phyloP scores from a whole-genome alignment of 75 land plant species.

The Azolla pinnata region DNA sequence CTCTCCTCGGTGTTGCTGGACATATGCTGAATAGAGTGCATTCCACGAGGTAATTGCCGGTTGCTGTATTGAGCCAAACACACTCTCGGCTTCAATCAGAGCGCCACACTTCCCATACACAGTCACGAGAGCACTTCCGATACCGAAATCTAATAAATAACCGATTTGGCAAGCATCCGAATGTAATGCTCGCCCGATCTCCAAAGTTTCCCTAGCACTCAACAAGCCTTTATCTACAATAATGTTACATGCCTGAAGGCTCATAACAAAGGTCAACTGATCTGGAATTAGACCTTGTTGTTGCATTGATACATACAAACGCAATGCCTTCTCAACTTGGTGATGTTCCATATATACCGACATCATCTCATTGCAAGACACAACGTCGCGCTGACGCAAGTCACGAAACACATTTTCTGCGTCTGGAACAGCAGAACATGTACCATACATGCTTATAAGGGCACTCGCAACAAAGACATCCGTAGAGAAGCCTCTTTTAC shows the following conservation, averaged over 20 bases:
- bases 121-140: background rate
- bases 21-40: conserved; percentile 13
- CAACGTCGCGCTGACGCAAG: background rate
- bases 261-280: background rate
- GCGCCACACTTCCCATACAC: background rate
- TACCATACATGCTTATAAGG: conserved; percentile 5
- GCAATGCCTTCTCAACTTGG: background rate
- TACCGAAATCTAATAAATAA: background rate
- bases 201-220: too few species aligned
- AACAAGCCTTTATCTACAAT: background rate
- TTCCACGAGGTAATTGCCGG: conserved; percentile 5
- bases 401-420: background rate
- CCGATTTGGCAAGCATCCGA: background rate
- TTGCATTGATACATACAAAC: background rate
- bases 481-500: background rate
- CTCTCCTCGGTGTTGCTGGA: conserved; percentile 12
- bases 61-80: background rate
- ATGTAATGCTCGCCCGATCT: background rate
- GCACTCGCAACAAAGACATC: conserved; percentile 6
- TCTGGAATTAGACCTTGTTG: conserved; percentile 1
- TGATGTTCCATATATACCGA: background rate
- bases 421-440: background rate
- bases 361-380: conserved; percentile 6
- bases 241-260: conserved; percentile 1
- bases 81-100: background rate